Base-by-base conservation (phyloP, 495 filamentous ascomycete species). In the Thozetella sp. region DNA sequence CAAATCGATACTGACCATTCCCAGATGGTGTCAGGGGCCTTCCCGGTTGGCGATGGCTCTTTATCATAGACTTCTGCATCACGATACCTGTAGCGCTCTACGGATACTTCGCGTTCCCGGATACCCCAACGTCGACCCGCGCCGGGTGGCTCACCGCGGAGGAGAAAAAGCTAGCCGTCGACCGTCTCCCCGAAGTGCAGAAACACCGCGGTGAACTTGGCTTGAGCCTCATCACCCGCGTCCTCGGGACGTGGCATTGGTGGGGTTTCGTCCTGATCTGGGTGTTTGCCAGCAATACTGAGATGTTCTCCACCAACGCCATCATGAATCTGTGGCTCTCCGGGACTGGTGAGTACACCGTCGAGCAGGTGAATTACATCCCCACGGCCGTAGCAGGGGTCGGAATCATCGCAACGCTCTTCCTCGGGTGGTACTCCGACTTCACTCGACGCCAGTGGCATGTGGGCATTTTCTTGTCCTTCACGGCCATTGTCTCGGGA, bases 31-130 rank as follows among this genome's bases (percentile, higher is more conserved):
- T 15, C 78, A 79, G 0, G 53, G 83, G 1, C 62, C 71, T 0
- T 80, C 79, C 0, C 17, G 55, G 55, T 6, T 86, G 82, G 83
- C 63, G 79, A 26, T 85, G 83, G 83, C 67, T 86, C 6, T 86
- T 83, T 58, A 79, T 84, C 23, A 67, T 76, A 6, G 30, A 37
- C 30, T 37, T 37, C 30, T 15, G 6, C 15, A 37, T 37, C 15
- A 37, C 30, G 6, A 37, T 37, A 6, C 30, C 30, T 15, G 15
- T 37, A 6, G 30, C 30, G 15, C 6, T 37, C 30, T 37, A 37
- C 30, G 30, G 30, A 37, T 37, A 6, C 30, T 15, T 37, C 6
- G 15, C 15, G 6, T 37, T 37, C 15, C 30, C 30, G 6, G 30
- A 37, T 37, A 37, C 30, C 6, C 30, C 30, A 6, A 37, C 30